Evolutionary conservation across 306 rosid genomes (phyloP).

Genomic region (Boehmeria nivea): DNA sequence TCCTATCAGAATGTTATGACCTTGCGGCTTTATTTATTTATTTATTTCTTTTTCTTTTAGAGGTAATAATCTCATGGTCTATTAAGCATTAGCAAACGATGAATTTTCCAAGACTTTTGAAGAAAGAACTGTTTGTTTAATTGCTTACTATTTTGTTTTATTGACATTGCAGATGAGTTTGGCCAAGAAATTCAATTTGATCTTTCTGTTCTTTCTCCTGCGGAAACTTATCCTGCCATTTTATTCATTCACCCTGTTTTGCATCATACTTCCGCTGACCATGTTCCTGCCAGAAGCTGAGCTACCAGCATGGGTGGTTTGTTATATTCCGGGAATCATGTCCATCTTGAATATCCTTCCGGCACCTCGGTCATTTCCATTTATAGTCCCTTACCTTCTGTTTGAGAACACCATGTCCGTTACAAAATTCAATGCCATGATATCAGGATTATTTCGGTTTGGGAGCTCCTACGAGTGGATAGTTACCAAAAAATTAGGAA

Average conservation of each 20-base stretch:
- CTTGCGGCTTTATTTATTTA: no score
- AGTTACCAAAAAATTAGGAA: constrained; percentile 88
- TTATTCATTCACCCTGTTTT: constrained; percentile 92
- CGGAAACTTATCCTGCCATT: constrained; percentile 95
- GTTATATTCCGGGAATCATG: constrained; percentile 95
- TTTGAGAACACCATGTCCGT: constrained; percentile 98
- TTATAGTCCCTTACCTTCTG: constrained; percentile 86
- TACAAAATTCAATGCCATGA: constrained; percentile 96
- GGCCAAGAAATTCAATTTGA: constrained; percentile 75
- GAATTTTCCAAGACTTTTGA: background rate
- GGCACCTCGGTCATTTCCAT: constrained; percentile 80
- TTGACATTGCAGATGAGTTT: constrained; percentile 63
- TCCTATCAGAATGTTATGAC: no score
- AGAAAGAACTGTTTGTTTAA: no score
- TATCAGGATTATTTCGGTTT: constrained; percentile 83
- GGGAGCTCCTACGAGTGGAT: constrained; percentile 97
- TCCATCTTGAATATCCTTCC: constrained; percentile 82
- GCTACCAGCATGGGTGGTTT: constrained; percentile 93
- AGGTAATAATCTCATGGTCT: constrained; percentile 3
- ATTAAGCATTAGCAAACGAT: constrained; percentile 1
- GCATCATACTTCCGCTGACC: constrained; percentile 96
- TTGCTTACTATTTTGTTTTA: background rate
- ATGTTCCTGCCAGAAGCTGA: constrained; percentile 99
- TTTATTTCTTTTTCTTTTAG: no score
- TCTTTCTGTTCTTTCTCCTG: constrained; percentile 89